phyloP scores from a whole-genome alignment of 73 alveolate genomes.

The Paraurostyla sp. region DNA sequence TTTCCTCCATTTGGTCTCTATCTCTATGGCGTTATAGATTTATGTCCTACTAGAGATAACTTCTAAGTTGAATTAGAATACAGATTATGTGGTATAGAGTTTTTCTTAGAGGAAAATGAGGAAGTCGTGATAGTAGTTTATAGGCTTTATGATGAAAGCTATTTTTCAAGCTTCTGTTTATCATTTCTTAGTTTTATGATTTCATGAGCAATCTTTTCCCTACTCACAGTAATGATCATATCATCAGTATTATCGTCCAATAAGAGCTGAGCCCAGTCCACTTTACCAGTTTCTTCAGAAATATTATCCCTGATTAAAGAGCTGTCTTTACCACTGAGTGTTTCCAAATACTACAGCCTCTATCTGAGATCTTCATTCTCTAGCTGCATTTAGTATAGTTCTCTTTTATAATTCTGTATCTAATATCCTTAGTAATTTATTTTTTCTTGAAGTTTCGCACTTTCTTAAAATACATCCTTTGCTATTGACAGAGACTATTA shows the following conservation, averaged over 20 bases:
- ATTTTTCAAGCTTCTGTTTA: not conserved
- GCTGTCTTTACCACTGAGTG: slow-evolving; percentile 49
- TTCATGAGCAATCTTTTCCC: slow-evolving; percentile 53
- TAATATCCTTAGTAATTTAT: not conserved
- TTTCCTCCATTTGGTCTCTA: slow-evolving; percentile 1
- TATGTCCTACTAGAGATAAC: slow-evolving; percentile 28
- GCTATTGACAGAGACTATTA: slow-evolving; percentile 29
- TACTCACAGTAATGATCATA: slow-evolving; percentile 54
- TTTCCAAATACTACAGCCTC: slow-evolving; percentile 41
- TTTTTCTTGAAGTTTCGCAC: slow-evolving; percentile 25
- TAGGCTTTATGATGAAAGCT: not conserved
- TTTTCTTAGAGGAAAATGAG: not conserved
- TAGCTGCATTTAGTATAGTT: slow-evolving; percentile 20
- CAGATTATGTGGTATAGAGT: not conserved
- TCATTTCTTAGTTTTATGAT: slow-evolving; percentile 37
- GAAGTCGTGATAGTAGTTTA: not conserved
- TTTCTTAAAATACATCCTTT: slow-evolving; percentile 40
- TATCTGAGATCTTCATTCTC: slow-evolving; percentile 57
- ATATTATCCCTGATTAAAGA: slow-evolving; percentile 36
- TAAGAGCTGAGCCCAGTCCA: slow-evolving; percentile 46
- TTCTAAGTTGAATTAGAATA: not conserved
- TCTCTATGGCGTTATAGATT: slow-evolving; percentile 34
- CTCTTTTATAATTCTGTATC: not conserved
- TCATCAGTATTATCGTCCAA: slow-evolving; percentile 57
- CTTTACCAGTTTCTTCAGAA: slow-evolving; percentile 28